phyloP scores from a whole-genome alignment of 352 stramenopile genomes.

The Globisporangium sylvaticum region DNA sequence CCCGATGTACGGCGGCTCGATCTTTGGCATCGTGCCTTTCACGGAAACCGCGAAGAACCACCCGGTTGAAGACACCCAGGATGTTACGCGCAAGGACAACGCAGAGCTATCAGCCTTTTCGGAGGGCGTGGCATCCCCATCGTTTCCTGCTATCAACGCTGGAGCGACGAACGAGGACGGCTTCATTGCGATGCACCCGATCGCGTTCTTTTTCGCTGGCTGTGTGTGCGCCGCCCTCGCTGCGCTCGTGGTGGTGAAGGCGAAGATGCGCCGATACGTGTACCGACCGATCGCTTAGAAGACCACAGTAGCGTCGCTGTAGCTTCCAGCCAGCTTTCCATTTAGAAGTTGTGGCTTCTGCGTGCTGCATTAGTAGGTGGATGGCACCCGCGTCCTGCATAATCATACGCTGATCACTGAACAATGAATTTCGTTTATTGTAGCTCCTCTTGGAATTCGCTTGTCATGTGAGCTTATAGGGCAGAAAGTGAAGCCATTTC shows the following conservation, averaged over 20 bases:
- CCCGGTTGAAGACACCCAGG: conserved; percentile 87
- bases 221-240: conserved; percentile 45
- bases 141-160: conserved; percentile 10
- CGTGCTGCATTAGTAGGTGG: too few relatives aligned
- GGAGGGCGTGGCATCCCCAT: not conserved
- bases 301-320: not conserved
- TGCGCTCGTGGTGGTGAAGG: conserved; percentile 42
- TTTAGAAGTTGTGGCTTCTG: not conserved
- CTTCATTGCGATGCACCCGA: conserved; percentile 28
- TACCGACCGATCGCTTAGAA: conserved; percentile 54
- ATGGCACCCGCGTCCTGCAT: not conserved
- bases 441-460: not conserved
- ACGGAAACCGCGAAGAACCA: conserved; percentile 67
- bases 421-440: not conserved
- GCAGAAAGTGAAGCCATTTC: not conserved
- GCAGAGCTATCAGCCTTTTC: not conserved
- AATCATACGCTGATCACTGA: not conserved
- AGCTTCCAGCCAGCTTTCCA: not conserved
- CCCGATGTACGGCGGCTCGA: conserved; percentile 64
- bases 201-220: conserved; percentile 60
- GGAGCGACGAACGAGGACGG: conserved; percentile 1
- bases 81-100: conserved; percentile 61
- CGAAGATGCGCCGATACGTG: conserved; percentile 44
- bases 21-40: conserved; percentile 78
- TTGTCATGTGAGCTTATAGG: not conserved